phyloP scores from a whole-genome alignment of 352 stramenopile genomes.

The Pythium sukuiense region DNA sequence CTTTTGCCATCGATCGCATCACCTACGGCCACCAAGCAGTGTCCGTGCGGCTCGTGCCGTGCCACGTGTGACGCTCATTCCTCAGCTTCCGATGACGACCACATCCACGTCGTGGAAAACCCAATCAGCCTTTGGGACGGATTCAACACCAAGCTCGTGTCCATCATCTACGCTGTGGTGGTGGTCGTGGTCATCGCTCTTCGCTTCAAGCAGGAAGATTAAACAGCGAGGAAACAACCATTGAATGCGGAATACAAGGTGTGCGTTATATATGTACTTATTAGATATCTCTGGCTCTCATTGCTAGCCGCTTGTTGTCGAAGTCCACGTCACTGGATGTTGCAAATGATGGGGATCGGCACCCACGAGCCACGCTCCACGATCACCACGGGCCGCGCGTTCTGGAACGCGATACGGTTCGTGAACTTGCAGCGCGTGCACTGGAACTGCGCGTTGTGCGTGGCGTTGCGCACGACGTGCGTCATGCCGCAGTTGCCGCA shows the following conservation, averaged over 20 bases:
- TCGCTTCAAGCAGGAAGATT: constrained; percentile 41
- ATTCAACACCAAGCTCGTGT: constrained; percentile 63
- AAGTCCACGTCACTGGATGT: constrained; percentile 42
- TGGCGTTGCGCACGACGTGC: constrained; percentile 62
- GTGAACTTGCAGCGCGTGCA: constrained; percentile 54
- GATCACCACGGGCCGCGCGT: constrained; percentile 36
- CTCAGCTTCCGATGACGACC: constrained; percentile 26
- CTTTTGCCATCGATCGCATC: constrained; percentile 67
- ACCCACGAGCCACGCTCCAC: constrained; percentile 52
- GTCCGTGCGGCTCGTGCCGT: constrained; percentile 70
- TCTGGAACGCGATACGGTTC: constrained; percentile 65
- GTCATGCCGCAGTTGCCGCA: constrained; percentile 63
- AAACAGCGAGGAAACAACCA: constrained; percentile 1
- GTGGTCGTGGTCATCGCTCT: constrained; percentile 39
- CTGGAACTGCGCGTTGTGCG: constrained; percentile 52
- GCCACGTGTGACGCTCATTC: constrained; percentile 59
- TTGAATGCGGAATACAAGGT: not conserved
- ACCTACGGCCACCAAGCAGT: constrained; percentile 53
- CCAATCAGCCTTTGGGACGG: constrained; percentile 70
- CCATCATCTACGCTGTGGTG: constrained; percentile 54
- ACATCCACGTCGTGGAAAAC: constrained; percentile 57
- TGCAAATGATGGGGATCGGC: constrained; percentile 68
- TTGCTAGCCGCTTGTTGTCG: not conserved
- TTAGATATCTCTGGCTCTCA: not conserved
- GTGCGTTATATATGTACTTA: not conserved